A percentile compares a stretch with the other conserved stretches of the same genome.
These are phyloP conservation scores for Zizania latifolia DNA, from an alignment of 176 grass and related monocot genomes.

Conservation along the genomic window DNA sequence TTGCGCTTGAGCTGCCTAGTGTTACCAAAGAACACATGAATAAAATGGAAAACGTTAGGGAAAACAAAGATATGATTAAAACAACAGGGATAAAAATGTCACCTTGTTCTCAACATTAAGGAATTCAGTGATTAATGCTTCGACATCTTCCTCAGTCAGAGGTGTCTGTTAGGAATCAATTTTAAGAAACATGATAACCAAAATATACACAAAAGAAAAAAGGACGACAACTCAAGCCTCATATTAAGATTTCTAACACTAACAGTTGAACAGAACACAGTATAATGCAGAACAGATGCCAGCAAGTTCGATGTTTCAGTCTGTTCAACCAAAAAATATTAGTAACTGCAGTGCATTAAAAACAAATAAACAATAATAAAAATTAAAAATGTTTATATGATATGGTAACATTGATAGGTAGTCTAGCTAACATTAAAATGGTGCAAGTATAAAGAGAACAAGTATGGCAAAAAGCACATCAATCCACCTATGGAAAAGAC, in stretches of 20 bases:
- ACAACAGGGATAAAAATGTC: conserved; percentile 31
- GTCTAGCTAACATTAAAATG: conserved; percentile 4
- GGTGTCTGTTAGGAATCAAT: conserved; percentile 51
- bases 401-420: conserved; percentile 10
- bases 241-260: conserved; percentile 14
- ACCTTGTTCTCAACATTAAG: conserved; percentile 89
- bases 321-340: not conserved
- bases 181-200: conserved; percentile 21
- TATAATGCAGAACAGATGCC: conserved; percentile 12
- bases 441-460: not conserved
- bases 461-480: not conserved
- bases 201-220: not conserved
- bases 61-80: conserved; percentile 20
- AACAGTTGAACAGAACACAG: not conserved
- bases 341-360: not conserved
- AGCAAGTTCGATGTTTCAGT: not conserved
- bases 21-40: conserved; percentile 24
- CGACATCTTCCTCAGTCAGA: conserved; percentile 72
- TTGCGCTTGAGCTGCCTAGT: conserved; percentile 92
- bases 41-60: not conserved
- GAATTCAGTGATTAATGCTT: conserved; percentile 78
- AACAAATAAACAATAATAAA: too few relatives aligned
- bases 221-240: not conserved
- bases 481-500: not conserved
- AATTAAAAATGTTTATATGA: conserved; percentile 3